phyloP scores from a whole-genome alignment of 2,329 filamentous ascomycete species.

The Proliferodiscus dingleyae region DNA sequence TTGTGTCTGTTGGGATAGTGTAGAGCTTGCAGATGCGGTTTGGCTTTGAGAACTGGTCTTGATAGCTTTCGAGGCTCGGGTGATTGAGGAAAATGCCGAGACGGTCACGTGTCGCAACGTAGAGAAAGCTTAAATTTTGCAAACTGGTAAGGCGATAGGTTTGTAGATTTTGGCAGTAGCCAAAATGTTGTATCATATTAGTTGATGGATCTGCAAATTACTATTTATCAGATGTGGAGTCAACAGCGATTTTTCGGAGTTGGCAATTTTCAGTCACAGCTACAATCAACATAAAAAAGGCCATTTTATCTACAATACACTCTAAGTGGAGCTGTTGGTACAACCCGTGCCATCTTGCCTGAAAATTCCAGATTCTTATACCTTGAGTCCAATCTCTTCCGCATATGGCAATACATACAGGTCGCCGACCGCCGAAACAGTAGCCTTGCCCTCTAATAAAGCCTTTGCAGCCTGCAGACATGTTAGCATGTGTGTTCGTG shows the following conservation, averaged over 20 bases:
- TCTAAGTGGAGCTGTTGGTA: slow-evolving; percentile 33
- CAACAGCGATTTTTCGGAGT: too few relatives aligned
- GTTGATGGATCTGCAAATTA: too few relatives aligned
- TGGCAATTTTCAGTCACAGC: too few relatives aligned
- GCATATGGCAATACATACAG: slow-evolving; percentile 87
- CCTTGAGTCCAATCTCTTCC: slow-evolving; percentile 87
- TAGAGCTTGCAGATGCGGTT: slow-evolving; percentile 14
- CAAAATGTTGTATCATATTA: too few relatives aligned
- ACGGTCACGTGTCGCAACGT: too few relatives aligned
- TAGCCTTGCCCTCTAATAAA: slow-evolving; percentile 82
- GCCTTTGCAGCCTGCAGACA: slow-evolving; percentile 71
- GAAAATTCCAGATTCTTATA: slow-evolving; percentile 56
- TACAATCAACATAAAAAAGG: slow-evolving; percentile 15
- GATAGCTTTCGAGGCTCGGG: too few relatives aligned
- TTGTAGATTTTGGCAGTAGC: too few relatives aligned
- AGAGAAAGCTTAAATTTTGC: too few relatives aligned
- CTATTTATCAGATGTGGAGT: too few relatives aligned
- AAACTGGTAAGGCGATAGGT: too few relatives aligned
- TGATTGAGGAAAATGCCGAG: too few relatives aligned
- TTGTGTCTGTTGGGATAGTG: slow-evolving; percentile 37
- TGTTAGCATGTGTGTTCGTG: slow-evolving; percentile 28
- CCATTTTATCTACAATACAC: slow-evolving; percentile 33
- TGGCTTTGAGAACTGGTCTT: slow-evolving; percentile 6
- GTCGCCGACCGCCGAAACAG: slow-evolving; percentile 86
- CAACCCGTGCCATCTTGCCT: slow-evolving; percentile 22